Evolutionary conservation across 2,329 filamentous ascomycete genomes (phyloP).

Genomic region (Moelleriella libera): DNA sequence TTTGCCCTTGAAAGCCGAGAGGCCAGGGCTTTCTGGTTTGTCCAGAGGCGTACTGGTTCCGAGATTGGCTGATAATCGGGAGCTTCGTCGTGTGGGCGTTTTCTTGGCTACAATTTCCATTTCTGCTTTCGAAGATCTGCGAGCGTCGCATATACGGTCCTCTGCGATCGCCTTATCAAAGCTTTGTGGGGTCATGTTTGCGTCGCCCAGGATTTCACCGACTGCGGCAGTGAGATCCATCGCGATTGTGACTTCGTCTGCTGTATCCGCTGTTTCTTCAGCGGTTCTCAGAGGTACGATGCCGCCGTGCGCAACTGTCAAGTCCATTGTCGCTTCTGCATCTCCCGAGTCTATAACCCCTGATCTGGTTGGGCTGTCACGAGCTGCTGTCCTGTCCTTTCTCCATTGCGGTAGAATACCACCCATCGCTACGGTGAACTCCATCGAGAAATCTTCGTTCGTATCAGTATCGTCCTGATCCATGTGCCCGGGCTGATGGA

Average conservation of each 20-base stretch:
- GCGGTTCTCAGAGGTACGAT: constrained; percentile 23
- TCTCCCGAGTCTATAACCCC: constrained; percentile 9
- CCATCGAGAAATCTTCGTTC: constrained; percentile 67
- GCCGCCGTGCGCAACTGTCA: constrained; percentile 43
- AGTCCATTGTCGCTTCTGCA: constrained; percentile 29
- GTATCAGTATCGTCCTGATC: constrained; percentile 22
- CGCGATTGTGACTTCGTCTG: constrained; percentile 29
- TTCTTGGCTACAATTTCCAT: constrained; percentile 11
- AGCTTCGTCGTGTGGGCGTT: constrained; percentile 7
- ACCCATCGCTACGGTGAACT: constrained; percentile 54
- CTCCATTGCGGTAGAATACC: constrained; percentile 28
- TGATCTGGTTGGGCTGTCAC: constrained; percentile 15
- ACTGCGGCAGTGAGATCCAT: constrained; percentile 57
- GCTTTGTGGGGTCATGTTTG: constrained; percentile 15
- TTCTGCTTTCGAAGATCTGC: constrained; percentile 25
- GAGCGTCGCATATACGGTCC: constrained; percentile 36
- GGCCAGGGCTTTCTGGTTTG: constrained; percentile 35
- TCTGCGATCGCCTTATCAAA: constrained; percentile 44
- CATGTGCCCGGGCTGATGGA: constrained; percentile 26
- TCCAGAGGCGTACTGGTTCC: constrained; percentile 15
- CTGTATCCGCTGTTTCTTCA: constrained; percentile 17
- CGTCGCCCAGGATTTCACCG: constrained; percentile 40
- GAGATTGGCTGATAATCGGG: constrained; percentile 6
- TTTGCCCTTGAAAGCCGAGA: constrained; percentile 37
- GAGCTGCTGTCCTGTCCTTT: constrained; percentile 9